Base-by-base conservation (phyloP, 148 eudicot genomes). In the Silene uniflora region DNA sequence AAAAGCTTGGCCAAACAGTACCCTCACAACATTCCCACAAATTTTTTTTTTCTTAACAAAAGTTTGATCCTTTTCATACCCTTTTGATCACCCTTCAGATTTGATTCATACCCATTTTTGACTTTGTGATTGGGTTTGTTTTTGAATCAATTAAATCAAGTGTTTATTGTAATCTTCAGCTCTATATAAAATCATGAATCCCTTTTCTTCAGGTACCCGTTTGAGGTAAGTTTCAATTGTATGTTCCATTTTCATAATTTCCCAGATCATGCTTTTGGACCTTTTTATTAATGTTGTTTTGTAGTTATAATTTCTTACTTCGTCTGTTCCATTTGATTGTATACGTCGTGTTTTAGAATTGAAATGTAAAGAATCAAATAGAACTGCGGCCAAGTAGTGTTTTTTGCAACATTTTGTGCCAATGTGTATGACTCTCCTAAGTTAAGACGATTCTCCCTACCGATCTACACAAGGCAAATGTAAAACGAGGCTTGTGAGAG, bases 181-280 rank as follows among this genome's bases (percentile, higher is more conserved):
- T 67, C 62, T 60, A 69, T 89, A 89, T 70, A 75, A 86, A 84
- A 83, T 87, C 93, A 91, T 94, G 93, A 94, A 91, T 80, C 92
- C 97, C 74, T 90, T 94, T 71, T 91, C 97, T 16, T 94, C 98
- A 59, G 91, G 93, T 64, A 90, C 98, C 69, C 98, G 98, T 77
- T 87, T 94, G 76, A 89, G 97, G 98, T 91, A 29, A 74, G 87
- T 76, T 12, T 63, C 39, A 70, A 23, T 24, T 55, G 62, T n/a
- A 54, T 39, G 35, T 46, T 60, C 69, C 27, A 63, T 72, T 49
- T 72, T 29, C 60, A 17, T 76, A 16, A 44, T 62, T 52, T 23
- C 10, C 17, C 75, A 77, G 81, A 81, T 81, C 78, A 81, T 27
- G 55, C 73, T 68, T 32, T 72, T 8, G 56, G 17, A 52, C 17